Evolutionary conservation across 768 basidiomycete genomes (phyloP).

Genomic region (Trichaptum fuscoviolaceum): DNA sequence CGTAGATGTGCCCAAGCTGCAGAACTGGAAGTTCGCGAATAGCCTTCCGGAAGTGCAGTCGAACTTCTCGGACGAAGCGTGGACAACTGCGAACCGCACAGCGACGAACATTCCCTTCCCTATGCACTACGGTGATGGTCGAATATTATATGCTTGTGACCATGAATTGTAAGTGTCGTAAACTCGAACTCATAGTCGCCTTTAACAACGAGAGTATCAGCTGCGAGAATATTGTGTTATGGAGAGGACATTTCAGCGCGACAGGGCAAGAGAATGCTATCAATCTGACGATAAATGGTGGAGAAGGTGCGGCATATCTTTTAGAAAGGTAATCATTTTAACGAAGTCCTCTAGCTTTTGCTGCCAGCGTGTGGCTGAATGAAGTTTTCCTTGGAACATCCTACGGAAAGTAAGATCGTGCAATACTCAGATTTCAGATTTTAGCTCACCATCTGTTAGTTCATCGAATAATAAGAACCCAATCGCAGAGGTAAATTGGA

Average conservation of each 20-base stretch:
- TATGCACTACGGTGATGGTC: slow-evolving; percentile 68
- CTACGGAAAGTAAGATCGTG: slow-evolving; percentile 57
- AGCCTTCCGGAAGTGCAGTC: slow-evolving; percentile 64
- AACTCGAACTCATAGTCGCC: not conserved
- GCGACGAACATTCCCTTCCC: slow-evolving; percentile 67
- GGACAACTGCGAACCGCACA: slow-evolving; percentile 66
- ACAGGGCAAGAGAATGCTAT: slow-evolving; percentile 52
- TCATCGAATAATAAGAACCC: slow-evolving; percentile 61
- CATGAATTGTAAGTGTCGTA: slow-evolving; percentile 65
- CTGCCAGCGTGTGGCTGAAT: slow-evolving; percentile 80
- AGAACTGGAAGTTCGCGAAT: slow-evolving; percentile 69
- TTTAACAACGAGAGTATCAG: slow-evolving; percentile 30
- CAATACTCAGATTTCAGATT: slow-evolving; percentile 3
- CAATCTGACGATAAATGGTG: slow-evolving; percentile 77
- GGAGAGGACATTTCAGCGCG: slow-evolving; percentile 70
- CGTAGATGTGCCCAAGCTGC: slow-evolving; percentile 43
- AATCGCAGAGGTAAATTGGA: slow-evolving; percentile 62
- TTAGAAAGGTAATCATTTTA: not conserved
- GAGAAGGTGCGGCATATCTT: slow-evolving; percentile 47
- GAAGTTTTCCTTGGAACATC: slow-evolving; percentile 65
- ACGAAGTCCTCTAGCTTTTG: slow-evolving; percentile 48
- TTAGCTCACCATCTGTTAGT: slow-evolving; percentile 26
- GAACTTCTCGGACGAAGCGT: slow-evolving; percentile 55
- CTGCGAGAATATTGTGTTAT: slow-evolving; percentile 73
- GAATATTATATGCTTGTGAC: slow-evolving; percentile 81